Conservation (phyloP, 2,329 filamentous ascomycete genomes). For the Sphaerulina populicola region DNA sequence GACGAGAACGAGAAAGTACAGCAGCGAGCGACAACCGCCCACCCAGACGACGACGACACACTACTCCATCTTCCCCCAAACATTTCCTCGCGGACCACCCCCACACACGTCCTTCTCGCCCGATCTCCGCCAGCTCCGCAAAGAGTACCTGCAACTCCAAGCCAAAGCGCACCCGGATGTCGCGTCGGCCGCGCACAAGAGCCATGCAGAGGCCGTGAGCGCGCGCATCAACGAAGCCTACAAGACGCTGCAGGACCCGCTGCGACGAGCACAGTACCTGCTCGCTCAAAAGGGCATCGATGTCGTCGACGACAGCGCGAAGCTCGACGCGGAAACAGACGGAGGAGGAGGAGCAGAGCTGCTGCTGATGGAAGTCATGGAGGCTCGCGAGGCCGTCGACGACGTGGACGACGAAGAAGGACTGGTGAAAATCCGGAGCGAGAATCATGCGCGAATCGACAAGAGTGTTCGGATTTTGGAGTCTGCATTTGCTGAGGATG, state of each 20-base stretch:
- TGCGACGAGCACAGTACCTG: constrained; percentile 81
- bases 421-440: constrained; percentile 49
- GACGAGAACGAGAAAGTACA: neutral
- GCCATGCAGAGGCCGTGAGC: constrained; percentile 66
- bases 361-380: constrained; percentile 72
- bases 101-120: constrained; percentile 68
- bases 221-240: constrained; percentile 86
- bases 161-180: constrained; percentile 67
- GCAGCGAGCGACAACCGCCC: neutral
- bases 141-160: constrained; percentile 82
- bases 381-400: constrained; percentile 58
- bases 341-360: no score
- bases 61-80: constrained; percentile 81
- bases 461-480: constrained; percentile 57
- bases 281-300: constrained; percentile 61
- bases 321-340: constrained; percentile 42
- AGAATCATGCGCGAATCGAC: constrained; percentile 61
- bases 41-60: constrained; percentile 44
- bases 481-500: constrained; percentile 55
- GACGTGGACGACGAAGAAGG: constrained; percentile 53
- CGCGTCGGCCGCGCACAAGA: constrained; percentile 43
- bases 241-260: constrained; percentile 68
- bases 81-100: constrained; percentile 68
- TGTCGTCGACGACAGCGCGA: constrained; percentile 68
- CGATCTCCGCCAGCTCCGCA: constrained; percentile 59